A percentile compares a stretch with the other conserved stretches of the same genome.
Evolutionary conservation across 2,329 filamentous ascomycete genomes (phyloP).

Genomic region (Fusarium bulbicola): DNA sequence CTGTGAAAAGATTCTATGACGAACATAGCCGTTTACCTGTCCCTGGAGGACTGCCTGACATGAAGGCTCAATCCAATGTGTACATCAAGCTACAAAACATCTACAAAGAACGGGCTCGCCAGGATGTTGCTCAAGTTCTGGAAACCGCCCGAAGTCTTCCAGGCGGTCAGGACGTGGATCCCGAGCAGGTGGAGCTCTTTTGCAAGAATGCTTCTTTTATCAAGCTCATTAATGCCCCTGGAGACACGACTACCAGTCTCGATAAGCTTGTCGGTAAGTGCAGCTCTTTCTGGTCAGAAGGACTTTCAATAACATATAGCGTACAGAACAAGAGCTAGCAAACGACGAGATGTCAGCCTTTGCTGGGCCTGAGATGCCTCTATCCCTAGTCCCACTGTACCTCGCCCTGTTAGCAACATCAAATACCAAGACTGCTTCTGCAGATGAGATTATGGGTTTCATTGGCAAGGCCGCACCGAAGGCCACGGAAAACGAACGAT

Average conservation of each 20-base stretch:
- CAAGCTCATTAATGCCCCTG: conserved; percentile 76
- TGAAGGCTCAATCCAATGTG: conserved; percentile 92
- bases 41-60: conserved; percentile 89
- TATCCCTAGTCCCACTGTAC: conserved; percentile 74
- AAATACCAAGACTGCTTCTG: conserved; percentile 54
- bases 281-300: background rate
- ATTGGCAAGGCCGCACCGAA: conserved; percentile 56
- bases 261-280: conserved; percentile 64
- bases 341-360: conserved; percentile 63
- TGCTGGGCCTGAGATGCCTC: conserved; percentile 56
- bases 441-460: conserved; percentile 63
- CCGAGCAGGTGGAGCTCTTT: conserved; percentile 85
- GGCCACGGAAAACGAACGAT: conserved; percentile 59
- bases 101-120: conserved; percentile 87
- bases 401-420: conserved; percentile 69
- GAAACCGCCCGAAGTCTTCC: conserved; percentile 64
- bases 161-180: conserved; percentile 64
- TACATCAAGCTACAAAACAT: conserved; percentile 93
- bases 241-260: conserved; percentile 56
- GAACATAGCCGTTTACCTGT: conserved; percentile 80
- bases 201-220: conserved; percentile 96
- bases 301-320: background rate
- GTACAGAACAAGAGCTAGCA: conserved; percentile 61
- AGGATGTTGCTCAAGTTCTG: conserved; percentile 80
- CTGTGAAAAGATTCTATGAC: conserved; percentile 79